Conservation (phyloP, 768 basidiomycete species). For the Leccinum aurantiacum region DNA sequence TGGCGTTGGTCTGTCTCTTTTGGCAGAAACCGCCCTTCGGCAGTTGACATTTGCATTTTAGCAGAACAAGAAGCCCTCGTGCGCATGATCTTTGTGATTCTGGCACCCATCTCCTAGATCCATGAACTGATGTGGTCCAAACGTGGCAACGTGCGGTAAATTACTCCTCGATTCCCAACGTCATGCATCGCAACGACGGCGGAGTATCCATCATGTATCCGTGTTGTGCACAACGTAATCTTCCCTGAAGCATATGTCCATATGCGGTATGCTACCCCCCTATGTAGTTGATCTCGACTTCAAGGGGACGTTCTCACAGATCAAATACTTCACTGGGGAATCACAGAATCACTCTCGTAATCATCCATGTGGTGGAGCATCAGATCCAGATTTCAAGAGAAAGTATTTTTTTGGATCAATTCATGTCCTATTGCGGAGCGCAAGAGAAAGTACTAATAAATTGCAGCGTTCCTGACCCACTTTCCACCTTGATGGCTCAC, state of each 20-base stretch:
- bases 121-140: not conserved
- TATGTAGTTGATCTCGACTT: no score
- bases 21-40: not conserved
- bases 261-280: not conserved
- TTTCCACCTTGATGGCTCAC: not conserved
- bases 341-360: no score
- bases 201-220: not conserved
- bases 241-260: not conserved
- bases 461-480: not conserved
- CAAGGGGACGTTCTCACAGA: no score
- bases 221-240: not conserved
- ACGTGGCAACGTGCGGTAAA: not conserved
- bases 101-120: not conserved
- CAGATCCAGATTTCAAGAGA: not conserved
- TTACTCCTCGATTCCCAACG: not conserved
- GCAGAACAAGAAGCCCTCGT: slow-evolving; percentile 22
- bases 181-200: not conserved
- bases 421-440: no score
- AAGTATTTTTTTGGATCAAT: not conserved
- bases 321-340: no score
- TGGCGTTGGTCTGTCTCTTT: slow-evolving; percentile 45
- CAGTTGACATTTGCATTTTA: slow-evolving; percentile 14
- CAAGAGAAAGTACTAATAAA: no score
- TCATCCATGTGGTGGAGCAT: not conserved
- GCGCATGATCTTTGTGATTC: not conserved